phyloP scores from a whole-genome alignment of 768 basidiomycete genomes.

The Trametes punicea region DNA sequence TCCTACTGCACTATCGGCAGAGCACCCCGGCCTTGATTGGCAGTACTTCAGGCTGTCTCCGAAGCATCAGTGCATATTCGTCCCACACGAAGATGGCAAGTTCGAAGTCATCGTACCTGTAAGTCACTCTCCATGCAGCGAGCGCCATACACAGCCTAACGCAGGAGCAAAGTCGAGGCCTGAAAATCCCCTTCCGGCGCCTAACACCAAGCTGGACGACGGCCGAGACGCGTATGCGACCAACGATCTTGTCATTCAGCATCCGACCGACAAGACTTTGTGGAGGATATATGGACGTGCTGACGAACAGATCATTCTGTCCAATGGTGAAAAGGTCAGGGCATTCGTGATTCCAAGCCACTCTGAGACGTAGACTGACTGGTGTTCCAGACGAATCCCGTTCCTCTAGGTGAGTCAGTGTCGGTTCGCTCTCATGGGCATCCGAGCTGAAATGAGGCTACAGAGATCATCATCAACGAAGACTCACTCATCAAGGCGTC shows the following conservation, averaged over 20 bases:
- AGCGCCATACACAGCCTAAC: too few relatives aligned
- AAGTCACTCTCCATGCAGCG: not conserved
- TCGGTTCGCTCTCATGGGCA: not conserved
- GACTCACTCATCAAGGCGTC: constrained; percentile 26
- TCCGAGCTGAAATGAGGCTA: not conserved
- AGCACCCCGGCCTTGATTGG: constrained; percentile 8
- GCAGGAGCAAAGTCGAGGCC: not conserved
- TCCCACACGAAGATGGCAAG: not conserved
- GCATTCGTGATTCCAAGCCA: not conserved
- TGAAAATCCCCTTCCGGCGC: not conserved
- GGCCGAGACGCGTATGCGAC: constrained; percentile 34
- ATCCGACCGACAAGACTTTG: constrained; percentile 36
- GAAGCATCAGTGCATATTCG: not conserved
- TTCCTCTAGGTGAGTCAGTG: constrained; percentile 30
- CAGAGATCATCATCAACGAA: constrained; percentile 31
- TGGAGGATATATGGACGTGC: constrained; percentile 40
- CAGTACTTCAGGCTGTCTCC: not conserved
- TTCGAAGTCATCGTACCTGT: constrained; percentile 1
- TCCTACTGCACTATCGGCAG: not conserved
- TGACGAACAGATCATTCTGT: constrained; percentile 45
- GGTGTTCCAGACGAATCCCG: constrained; percentile 34
- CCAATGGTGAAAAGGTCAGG: constrained; percentile 39
- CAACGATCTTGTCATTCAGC: constrained; percentile 38
- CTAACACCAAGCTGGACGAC: constrained; percentile 24
- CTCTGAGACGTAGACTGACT: not conserved